These are phyloP conservation scores for Calonectria leucothoes DNA, from an alignment of 2,329 filamentous ascomycete species.

Conservation along the genomic window DNA sequence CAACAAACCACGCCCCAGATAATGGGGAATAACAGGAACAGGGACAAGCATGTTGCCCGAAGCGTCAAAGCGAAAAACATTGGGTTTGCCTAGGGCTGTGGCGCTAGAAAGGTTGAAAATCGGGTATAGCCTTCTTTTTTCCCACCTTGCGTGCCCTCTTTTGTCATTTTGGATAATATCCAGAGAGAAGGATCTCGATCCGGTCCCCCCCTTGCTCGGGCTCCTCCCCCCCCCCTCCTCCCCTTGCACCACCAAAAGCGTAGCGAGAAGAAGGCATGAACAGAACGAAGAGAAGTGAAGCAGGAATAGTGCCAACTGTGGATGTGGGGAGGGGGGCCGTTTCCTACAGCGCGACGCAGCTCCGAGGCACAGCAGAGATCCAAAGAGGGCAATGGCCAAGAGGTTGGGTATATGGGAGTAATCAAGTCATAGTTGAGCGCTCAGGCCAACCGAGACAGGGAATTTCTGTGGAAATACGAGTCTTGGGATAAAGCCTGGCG, in stretches of 20 bases:
- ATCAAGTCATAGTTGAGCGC: not conserved
- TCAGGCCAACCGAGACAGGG: not conserved
- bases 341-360: not conserved
- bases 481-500: not conserved
- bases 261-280: not conserved
- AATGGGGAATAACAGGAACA: constrained; percentile 2
- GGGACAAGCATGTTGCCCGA: constrained; percentile 1
- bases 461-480: constrained; percentile 4
- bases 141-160: not conserved
- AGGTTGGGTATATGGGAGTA: not conserved
- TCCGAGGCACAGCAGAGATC: constrained; percentile 9
- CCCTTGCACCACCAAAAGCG: not conserved
- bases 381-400: not conserved
- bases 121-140: not conserved
- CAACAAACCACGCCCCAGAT: not conserved
- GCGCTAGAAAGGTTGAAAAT: not conserved
- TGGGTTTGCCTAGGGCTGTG: not conserved
- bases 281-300: not conserved
- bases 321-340: not conserved
- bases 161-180: not conserved
- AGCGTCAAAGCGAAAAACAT: constrained; percentile 2
- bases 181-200: constrained; percentile 3
- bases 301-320: not conserved
- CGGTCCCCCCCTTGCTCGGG: not conserved
- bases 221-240: not conserved